Conservation (phyloP, 2,329 filamentous ascomycete genomes). For the Fusarium sp. region DNA sequence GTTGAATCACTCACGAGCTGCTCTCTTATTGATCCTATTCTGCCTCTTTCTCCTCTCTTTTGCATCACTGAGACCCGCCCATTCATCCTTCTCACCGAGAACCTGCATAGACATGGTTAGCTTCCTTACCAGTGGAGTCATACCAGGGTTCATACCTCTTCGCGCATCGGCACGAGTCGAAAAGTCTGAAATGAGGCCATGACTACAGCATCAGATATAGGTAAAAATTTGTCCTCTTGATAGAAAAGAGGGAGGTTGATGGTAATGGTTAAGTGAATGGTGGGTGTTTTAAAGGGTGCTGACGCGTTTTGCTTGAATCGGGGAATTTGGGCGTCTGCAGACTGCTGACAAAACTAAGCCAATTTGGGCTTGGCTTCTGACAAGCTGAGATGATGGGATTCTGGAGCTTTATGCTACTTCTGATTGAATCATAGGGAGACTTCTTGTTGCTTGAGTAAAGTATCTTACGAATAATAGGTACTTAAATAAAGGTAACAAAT, state of each 20-base stretch:
- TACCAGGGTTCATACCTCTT: conserved; percentile 14
- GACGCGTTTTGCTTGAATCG: conserved; percentile 14
- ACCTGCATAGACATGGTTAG: conserved; percentile 13
- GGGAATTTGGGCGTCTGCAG: background rate
- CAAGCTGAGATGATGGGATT: background rate
- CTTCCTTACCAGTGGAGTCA: background rate
- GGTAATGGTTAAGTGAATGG: background rate
- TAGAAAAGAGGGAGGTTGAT: background rate
- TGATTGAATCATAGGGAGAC: background rate
- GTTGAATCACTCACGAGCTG: conserved; percentile 16
- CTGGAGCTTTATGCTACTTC: background rate
- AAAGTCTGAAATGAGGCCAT: conserved; percentile 37
- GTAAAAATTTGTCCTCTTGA: background rate
- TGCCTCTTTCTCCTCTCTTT: conserved; percentile 38
- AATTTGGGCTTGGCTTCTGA: background rate
- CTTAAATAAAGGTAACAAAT: background rate
- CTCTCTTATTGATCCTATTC: conserved; percentile 37
- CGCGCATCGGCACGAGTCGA: conserved; percentile 33
- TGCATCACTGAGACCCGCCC: conserved; percentile 28
- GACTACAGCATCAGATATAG: too few species aligned
- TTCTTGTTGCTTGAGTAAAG: background rate
- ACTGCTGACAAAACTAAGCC: conserved; percentile 1
- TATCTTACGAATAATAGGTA: background rate
- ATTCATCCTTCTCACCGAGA: conserved; percentile 28
- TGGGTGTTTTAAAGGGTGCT: conserved; percentile 10